Percentiles rank a stretch among this genome's conserved stretches.
phyloP scores from a whole-genome alignment of 192 early-diverging fungal genomes.

The Coemansia sp. region DNA sequence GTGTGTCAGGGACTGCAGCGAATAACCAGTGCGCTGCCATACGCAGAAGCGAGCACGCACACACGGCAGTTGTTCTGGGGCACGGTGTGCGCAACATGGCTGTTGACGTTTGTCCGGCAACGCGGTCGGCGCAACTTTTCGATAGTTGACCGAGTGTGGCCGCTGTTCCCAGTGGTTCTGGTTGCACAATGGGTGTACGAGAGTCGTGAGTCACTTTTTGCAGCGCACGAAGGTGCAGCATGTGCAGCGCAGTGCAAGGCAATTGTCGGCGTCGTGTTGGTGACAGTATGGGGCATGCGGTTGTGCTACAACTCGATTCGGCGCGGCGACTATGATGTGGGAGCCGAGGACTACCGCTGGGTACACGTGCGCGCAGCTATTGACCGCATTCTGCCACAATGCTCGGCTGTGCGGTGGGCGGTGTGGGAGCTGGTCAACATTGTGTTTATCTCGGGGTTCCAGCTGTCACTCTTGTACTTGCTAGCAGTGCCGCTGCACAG shows the following conservation, averaged over 20 bases:
- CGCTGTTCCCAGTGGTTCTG: slow-evolving; percentile 66
- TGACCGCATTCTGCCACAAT: neutral
- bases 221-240: slow-evolving; percentile 17
- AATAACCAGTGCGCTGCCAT: neutral
- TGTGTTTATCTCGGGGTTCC: slow-evolving; percentile 72
- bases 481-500: slow-evolving; percentile 21
- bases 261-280: slow-evolving; percentile 46
- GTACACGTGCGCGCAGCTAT: slow-evolving; percentile 38
- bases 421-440: slow-evolving; percentile 69
- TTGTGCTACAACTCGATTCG: slow-evolving; percentile 77
- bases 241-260: slow-evolving; percentile 25
- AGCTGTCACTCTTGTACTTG: slow-evolving; percentile 65
- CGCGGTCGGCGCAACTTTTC: slow-evolving; percentile 37
- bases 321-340: slow-evolving; percentile 70
- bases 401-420: slow-evolving; percentile 3
- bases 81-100: slow-evolving; percentile 8
- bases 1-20: neutral
- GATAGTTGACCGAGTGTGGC: slow-evolving; percentile 79
- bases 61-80: slow-evolving; percentile 31
- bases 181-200: slow-evolving; percentile 57
- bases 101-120: slow-evolving; percentile 25
- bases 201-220: neutral
- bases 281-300: slow-evolving; percentile 68
- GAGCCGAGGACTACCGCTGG: slow-evolving; percentile 80
- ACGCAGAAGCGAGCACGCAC: neutral